A percentile compares a stretch with the other conserved stretches of the same genome.
phyloP scores from a whole-genome alignment of 192 early-diverging fungal genomes.

The Coemansia sp. region DNA sequence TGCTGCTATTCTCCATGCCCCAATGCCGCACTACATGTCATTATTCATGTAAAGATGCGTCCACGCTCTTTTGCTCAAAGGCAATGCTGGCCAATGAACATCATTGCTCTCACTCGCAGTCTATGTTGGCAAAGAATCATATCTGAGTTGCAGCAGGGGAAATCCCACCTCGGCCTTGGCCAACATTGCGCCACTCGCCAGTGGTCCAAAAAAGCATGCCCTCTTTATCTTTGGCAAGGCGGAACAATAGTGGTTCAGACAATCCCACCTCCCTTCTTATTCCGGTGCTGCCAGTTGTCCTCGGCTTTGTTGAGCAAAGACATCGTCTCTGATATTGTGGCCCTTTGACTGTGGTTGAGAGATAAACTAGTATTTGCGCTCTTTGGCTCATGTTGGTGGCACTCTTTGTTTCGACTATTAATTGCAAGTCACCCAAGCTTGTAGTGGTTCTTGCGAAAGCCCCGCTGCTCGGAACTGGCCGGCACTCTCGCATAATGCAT shows the following conservation, averaged over 20 bases:
- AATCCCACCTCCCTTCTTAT: background rate
- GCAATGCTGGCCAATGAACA: background rate
- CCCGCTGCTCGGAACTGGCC: background rate
- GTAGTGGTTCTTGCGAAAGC: too few relatives aligned
- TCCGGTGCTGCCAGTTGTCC: background rate
- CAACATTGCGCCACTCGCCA: background rate
- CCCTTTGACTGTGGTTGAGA: background rate
- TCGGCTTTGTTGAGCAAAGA: background rate
- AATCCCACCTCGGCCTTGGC: background rate
- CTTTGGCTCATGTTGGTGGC: too few relatives aligned
- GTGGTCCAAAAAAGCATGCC: background rate
- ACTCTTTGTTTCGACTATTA: background rate
- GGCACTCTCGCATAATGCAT: background rate
- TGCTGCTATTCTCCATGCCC: background rate
- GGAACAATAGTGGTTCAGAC: background rate
- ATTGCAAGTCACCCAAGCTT: background rate
- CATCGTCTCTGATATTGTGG: background rate
- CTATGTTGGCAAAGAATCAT: background rate
- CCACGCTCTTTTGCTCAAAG: constrained; percentile 2
- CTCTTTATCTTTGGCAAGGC: background rate
- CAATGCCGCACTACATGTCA: background rate
- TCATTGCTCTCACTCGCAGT: background rate
- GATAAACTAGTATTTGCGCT: too few relatives aligned
- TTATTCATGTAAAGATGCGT: background rate
- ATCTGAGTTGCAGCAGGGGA: background rate